A percentile compares a stretch with the other conserved stretches of the same genome.
These are phyloP conservation scores for Macadamia integrifolia DNA, from an alignment of 164 flowering plant genomes.

Conservation along the genomic window DNA sequence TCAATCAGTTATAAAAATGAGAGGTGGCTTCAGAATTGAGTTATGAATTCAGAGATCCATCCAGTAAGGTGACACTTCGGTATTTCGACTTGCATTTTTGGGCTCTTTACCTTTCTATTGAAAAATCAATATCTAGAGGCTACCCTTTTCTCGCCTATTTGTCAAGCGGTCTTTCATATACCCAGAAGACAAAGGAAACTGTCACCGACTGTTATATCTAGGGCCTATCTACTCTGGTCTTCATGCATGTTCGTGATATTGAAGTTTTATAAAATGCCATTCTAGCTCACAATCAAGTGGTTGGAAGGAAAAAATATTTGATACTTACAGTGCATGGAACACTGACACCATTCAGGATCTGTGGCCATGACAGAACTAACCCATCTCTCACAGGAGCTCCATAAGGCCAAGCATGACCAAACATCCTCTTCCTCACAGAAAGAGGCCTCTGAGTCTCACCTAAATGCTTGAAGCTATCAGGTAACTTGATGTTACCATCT, in stretches of 20 bases:
- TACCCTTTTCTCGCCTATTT: not conserved
- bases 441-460: slow-evolving; percentile 87
- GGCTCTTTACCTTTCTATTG: not conserved
- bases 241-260: not conserved
- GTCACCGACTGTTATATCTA: not conserved
- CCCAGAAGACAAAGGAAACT: not conserved
- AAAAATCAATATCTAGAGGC: not conserved
- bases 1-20: not conserved
- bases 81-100: not conserved
- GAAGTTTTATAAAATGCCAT: not conserved
- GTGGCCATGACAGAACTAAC: slow-evolving; percentile 83
- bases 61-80: too few relatives aligned
- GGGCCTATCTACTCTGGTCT: not conserved
- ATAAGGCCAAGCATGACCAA: slow-evolving; percentile 94
- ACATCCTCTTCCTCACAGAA: slow-evolving; percentile 81
- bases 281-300: not conserved
- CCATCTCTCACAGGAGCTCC: slow-evolving; percentile 82
- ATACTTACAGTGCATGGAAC: slow-evolving; percentile 86
- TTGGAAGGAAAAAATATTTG: not conserved
- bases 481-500: slow-evolving; percentile 33
- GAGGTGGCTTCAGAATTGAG: not conserved
- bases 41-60: not conserved
- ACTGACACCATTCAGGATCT: slow-evolving; percentile 31
- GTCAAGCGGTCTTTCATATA: too few relatives aligned
- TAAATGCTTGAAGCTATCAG: slow-evolving; percentile 60